Base-by-base conservation (phyloP, 176 grass and related monocot genomes). In the Carex cristatella region DNA sequence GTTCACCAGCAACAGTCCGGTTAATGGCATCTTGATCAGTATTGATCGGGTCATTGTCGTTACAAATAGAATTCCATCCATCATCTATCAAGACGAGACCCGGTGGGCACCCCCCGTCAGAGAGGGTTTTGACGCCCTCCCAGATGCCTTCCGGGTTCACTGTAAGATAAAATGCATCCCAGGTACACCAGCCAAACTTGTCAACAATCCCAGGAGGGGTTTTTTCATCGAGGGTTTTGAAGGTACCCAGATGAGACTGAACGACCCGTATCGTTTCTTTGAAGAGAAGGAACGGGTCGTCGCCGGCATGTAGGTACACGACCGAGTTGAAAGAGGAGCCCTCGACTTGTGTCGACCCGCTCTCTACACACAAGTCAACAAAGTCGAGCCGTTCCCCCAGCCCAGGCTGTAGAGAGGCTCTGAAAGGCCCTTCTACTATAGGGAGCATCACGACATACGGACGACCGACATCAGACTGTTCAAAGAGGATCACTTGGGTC, bases 161-260 rank as follows among this genome's bases (percentile, higher is more conserved):
- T 32, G 90, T 93, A 27, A 97, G 92, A 87, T 97, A 97, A 83
- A 97, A 97, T 46, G 94, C 92, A 79, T 97, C 92, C 94, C 94
- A 97, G 4, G 94, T 97, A 86, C 94, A 97, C 94, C 94, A 97
- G 12, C 94, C 94, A 83, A 97, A 97, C 86, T 92, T 98, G 88
- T 98, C 95, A 0, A 98, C 85, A 48, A 95, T 93, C 18, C 86
- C 85, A 2, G 95, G 93, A 30, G 95, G 93, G 28, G 87, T 85
- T 88, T 98, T 98, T 86, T 98, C 93, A 42, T 89, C 95, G 16
- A 95, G 79, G 5, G 87, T 86, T 44, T 85, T 89, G 91, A 98
- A 98, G 69, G 95, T 95, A 35, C 89, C 91, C 0, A 95, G 85
- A 87, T 95, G 95, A 1, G 80, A 79, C 0, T 82, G 86, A 0